A percentile compares a stretch with the other conserved stretches of the same genome.
Evolutionary conservation across 2,329 filamentous ascomycete genomes (phyloP).

Genomic region (Penicillium occitanis): DNA sequence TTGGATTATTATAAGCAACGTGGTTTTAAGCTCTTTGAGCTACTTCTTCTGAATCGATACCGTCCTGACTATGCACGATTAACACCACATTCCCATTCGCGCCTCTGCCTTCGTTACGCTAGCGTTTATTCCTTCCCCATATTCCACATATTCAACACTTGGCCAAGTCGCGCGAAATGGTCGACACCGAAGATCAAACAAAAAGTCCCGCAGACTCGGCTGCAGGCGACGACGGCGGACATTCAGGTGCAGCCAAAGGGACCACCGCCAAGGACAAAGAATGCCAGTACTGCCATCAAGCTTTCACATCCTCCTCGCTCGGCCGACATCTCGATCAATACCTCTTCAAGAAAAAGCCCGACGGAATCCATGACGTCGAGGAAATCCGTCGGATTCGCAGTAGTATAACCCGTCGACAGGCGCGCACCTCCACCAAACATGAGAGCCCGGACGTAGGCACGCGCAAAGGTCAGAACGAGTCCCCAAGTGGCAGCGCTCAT

Average conservation of each 20-base stretch:
- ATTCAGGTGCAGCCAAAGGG: slow-evolving; percentile 13
- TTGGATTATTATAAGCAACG: not conserved
- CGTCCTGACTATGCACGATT: slow-evolving; percentile 5
- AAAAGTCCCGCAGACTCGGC: slow-evolving; percentile 18
- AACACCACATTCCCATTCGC: not conserved
- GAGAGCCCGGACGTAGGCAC: slow-evolving; percentile 61
- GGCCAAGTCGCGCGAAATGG: slow-evolving; percentile 12
- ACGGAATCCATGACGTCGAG: slow-evolving; percentile 87
- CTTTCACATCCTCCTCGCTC: slow-evolving; percentile 90
- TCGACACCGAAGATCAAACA: slow-evolving; percentile 15
- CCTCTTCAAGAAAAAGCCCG: slow-evolving; percentile 90
- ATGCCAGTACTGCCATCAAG: slow-evolving; percentile 83
- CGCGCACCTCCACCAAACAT: slow-evolving; percentile 62
- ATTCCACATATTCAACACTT: not conserved
- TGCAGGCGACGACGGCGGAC: slow-evolving; percentile 13
- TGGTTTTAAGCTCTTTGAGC: not conserved
- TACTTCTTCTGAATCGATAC: not conserved
- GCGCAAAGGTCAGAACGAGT: slow-evolving; percentile 43
- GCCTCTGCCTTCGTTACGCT: not conserved
- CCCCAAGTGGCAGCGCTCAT: slow-evolving; percentile 33
- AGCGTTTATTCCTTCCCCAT: not conserved
- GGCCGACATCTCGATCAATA: slow-evolving; percentile 93
- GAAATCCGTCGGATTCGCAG: slow-evolving; percentile 82
- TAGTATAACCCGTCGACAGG: slow-evolving; percentile 81
- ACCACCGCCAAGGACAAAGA: slow-evolving; percentile 74